Conservation (phyloP, 805 yeast genomes). For the Kazachstania taianensis region DNA sequence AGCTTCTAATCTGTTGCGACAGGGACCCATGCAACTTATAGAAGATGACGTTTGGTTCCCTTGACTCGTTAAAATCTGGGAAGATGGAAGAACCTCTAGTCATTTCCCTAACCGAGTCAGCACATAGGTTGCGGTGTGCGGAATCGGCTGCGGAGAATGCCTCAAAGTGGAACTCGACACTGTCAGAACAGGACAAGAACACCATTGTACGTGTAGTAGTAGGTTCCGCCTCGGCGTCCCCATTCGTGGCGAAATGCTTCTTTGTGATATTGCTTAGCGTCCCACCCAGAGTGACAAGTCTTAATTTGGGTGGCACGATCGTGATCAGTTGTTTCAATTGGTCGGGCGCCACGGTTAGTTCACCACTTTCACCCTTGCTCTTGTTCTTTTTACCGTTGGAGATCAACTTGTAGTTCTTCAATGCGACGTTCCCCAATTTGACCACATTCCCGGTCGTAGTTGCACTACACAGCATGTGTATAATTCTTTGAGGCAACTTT, state of each 20-base stretch:
- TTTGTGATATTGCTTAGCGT: conserved; percentile 41
- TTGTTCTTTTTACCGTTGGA: conserved; percentile 26
- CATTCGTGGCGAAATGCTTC: conserved; percentile 13
- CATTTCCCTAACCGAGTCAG: conserved; percentile 27
- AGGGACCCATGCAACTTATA: conserved; percentile 85
- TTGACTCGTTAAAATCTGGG: conserved; percentile 28
- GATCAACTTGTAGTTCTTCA: conserved; percentile 65
- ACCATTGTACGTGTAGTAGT: conserved; percentile 54
- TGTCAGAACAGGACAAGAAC: conserved; percentile 87
- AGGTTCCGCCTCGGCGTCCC: conserved; percentile 10
- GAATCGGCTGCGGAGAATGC: conserved; percentile 53
- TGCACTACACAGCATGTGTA: conserved; percentile 87
- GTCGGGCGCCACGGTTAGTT: conserved; percentile 60
- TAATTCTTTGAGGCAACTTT: conserved; percentile 55
- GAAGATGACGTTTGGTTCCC: conserved; percentile 35
- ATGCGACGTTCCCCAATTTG: conserved; percentile 67
- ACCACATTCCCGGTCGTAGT: conserved; percentile 76
- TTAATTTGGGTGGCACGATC: conserved; percentile 86
- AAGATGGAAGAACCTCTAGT: conserved; percentile 22
- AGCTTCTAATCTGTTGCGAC: conserved; percentile 70
- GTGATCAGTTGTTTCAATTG: conserved; percentile 72
- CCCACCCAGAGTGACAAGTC: conserved; percentile 74
- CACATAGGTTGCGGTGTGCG: conserved; percentile 27
- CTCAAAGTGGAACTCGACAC: conserved; percentile 87
- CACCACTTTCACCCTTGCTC: conserved; percentile 66